Evolutionary conservation across 1,284 basidiomycete species (phyloP).

Genomic region (Volvariella surrecta): DNA sequence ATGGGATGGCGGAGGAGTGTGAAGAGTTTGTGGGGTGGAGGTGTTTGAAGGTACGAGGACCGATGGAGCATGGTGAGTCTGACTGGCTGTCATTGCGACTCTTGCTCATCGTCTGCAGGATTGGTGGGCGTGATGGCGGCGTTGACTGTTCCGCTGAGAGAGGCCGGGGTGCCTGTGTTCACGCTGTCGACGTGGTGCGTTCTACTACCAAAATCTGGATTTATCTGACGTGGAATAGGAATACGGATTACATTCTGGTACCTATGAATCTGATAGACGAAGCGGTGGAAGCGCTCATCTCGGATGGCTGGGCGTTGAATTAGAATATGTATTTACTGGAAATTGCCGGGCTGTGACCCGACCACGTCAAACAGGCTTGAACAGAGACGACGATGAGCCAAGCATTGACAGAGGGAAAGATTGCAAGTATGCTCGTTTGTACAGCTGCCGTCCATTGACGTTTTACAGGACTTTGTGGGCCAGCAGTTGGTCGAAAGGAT

Average conservation of each 20-base stretch:
- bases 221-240: background rate
- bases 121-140: background rate
- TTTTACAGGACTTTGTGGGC: slow-evolving; percentile 61
- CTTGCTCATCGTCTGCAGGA: background rate
- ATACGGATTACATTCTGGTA: background rate
- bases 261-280: background rate
- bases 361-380: background rate
- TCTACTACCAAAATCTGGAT: no score
- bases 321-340: background rate
- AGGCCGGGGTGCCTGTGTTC: background rate
- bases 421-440: slow-evolving; percentile 24
- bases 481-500: slow-evolving; percentile 54
- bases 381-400: slow-evolving; percentile 20
- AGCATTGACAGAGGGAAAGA: slow-evolving; percentile 44
- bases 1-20: background rate
- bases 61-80: background rate
- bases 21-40: background rate
- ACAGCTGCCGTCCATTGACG: background rate
- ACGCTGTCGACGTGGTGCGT: background rate
- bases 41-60: background rate
- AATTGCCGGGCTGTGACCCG: no score
- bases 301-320: background rate
- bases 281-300: background rate
- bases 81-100: no score
- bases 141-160: background rate